Percentiles rank a stretch among this genome's conserved stretches.
Conservation (phyloP, 306 rosid species). For the Mimosa pudica region DNA sequence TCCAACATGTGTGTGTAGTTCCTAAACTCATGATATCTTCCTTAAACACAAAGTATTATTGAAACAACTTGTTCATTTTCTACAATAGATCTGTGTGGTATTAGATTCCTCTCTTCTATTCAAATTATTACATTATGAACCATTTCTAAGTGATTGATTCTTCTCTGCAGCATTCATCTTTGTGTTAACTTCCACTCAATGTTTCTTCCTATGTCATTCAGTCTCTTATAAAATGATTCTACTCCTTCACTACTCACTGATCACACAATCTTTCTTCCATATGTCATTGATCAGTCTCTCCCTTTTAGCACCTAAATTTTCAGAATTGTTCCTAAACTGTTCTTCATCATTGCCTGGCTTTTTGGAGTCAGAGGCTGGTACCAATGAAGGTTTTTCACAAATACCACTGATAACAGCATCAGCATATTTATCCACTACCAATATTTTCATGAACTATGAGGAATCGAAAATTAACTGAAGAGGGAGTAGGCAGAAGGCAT, state of each 20-base stretch:
- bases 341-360: not conserved
- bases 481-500: too few species aligned
- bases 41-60: not conserved
- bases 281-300: not conserved
- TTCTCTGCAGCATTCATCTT: not conserved
- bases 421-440: not conserved
- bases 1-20: not conserved
- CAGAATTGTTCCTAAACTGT: not conserved
- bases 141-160: too few species aligned
- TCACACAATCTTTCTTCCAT: not conserved
- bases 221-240: not conserved
- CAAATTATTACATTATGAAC: too few species aligned
- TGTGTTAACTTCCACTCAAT: not conserved
- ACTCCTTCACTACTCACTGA: not conserved
- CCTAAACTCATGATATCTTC: not conserved
- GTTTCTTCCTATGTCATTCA: too few species aligned
- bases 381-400: not conserved
- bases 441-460: not conserved
- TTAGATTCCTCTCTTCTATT: not conserved
- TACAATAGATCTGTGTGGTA: not conserved
- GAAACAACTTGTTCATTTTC: not conserved
- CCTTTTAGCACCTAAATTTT: not conserved
- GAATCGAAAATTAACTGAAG: not conserved
- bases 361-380: not conserved
- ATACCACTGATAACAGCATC: not conserved